Conservation (phyloP, 176 grass and related monocot species). For the Melocanna baccifera region DNA sequence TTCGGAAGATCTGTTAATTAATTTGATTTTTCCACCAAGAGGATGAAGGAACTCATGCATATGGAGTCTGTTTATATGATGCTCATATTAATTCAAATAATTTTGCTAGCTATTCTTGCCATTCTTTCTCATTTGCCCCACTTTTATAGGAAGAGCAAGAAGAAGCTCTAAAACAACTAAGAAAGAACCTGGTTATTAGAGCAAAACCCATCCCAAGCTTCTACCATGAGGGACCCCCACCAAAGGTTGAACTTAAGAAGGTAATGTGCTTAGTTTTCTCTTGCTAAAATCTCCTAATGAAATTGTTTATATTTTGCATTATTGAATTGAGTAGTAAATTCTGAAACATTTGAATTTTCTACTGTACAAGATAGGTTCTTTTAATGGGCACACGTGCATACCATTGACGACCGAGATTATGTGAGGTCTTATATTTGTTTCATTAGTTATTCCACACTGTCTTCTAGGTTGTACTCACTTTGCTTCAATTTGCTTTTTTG, state of each 20-base stretch:
- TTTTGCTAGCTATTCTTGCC: constrained; percentile 1
- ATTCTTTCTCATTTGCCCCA: constrained; percentile 13
- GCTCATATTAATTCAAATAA: neutral
- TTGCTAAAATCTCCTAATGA: neutral
- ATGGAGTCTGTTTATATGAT: constrained; percentile 3
- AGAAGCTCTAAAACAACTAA: constrained; percentile 77
- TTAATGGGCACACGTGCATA: neutral
- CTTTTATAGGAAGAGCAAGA: constrained; percentile 88
- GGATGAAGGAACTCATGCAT: neutral
- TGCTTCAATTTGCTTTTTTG: constrained; percentile 3
- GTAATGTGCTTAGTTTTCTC: constrained; percentile 30
- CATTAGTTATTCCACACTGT: neutral
- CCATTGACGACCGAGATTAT: neutral
- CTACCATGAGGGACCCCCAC: constrained; percentile 80
- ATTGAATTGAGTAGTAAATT: neutral
- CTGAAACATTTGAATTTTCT: neutral
- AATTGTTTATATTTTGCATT: neutral
- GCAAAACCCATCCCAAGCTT: constrained; percentile 93
- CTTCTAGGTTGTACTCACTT: neutral
- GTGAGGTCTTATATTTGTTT: neutral
- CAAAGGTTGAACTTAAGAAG: constrained; percentile 92
- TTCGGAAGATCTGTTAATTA: neutral
- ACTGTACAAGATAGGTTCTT: neutral
- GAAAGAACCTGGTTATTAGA: constrained; percentile 84
- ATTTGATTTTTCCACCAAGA: neutral